A percentile compares a stretch with the other conserved stretches of the same genome.
Evolutionary conservation across 345 rosid species (phyloP).

Genomic region (Carallia brachiata): DNA sequence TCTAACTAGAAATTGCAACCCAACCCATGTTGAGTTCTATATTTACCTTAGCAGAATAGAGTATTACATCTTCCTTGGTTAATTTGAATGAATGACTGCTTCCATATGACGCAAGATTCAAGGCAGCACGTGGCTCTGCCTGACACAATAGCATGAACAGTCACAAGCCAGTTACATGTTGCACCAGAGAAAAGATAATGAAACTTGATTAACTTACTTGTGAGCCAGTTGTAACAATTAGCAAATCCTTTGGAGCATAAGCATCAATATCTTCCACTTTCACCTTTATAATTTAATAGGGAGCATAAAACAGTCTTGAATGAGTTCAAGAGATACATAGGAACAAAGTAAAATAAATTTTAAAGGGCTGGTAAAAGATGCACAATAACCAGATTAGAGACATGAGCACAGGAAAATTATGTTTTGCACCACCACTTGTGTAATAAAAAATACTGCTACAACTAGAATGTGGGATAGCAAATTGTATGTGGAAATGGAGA

Average conservation of each 20-base stretch:
- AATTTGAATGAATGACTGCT: slow-evolving; percentile 84
- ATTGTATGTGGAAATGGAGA: background rate
- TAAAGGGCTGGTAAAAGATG: background rate
- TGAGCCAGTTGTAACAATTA: slow-evolving; percentile 95
- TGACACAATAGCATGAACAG: slow-evolving; percentile 43
- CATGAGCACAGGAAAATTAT: background rate
- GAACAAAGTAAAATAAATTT: slow-evolving; percentile 5
- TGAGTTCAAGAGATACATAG: slow-evolving; percentile 1
- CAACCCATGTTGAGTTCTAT: background rate
- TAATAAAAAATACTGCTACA: background rate
- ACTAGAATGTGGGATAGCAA: background rate
- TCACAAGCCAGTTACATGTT: slow-evolving; percentile 31
- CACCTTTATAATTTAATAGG: slow-evolving; percentile 41
- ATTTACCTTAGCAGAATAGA: slow-evolving; percentile 93
- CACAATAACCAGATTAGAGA: background rate
- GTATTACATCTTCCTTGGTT: slow-evolving; percentile 75
- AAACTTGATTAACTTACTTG: slow-evolving; percentile 60
- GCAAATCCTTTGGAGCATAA: slow-evolving; percentile 91
- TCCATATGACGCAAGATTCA: slow-evolving; percentile 97
- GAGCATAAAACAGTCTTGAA: slow-evolving; percentile 11
- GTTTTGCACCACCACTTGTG: background rate
- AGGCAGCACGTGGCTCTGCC: slow-evolving; percentile 99
- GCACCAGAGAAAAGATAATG: slow-evolving; percentile 1
- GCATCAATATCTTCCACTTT: slow-evolving; percentile 95
- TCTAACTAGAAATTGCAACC: slow-evolving; percentile 7